Evolutionary conservation across 805 yeast genomes (phyloP).

Genomic region (Pichia insulana): DNA sequence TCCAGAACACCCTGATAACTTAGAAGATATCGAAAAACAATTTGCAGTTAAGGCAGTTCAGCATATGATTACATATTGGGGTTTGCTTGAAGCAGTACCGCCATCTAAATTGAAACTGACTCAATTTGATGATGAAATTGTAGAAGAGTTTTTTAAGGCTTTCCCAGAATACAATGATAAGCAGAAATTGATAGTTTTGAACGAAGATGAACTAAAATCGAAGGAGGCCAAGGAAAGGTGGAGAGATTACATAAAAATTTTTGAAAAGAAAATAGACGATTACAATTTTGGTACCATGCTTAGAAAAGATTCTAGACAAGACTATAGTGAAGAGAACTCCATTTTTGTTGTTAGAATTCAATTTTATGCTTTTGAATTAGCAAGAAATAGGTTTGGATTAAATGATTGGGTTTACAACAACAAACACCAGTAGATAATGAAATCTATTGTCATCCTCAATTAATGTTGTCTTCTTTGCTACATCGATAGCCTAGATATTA

Average conservation of each 20-base stretch:
- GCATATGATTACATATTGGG: constrained; percentile 95
- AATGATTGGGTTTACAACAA: constrained; percentile 76
- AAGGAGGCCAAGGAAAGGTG: constrained; percentile 76
- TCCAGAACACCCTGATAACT: constrained; percentile 88
- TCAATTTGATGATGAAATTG: constrained; percentile 62
- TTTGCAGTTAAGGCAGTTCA: constrained; percentile 96
- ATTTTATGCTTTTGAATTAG: constrained; percentile 90
- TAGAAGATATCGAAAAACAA: constrained; percentile 94
- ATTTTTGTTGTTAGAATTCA: constrained; percentile 89
- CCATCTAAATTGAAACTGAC: constrained; percentile 77
- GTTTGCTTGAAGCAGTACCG: constrained; percentile 56
- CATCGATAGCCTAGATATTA: too few relatives aligned
- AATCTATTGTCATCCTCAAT: too few relatives aligned
- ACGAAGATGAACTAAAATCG: constrained; percentile 78
- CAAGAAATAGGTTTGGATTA: constrained; percentile 81
- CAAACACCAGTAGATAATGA: constrained; percentile 1
- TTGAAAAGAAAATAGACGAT: constrained; percentile 76
- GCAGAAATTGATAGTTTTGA: constrained; percentile 44
- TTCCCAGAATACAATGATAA: constrained; percentile 85
- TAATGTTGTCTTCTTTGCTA: too few relatives aligned
- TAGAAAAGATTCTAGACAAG: constrained; percentile 62
- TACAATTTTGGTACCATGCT: constrained; percentile 92
- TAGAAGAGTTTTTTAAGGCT: constrained; percentile 46
- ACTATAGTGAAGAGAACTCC: constrained; percentile 76
- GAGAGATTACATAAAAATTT: constrained; percentile 79